Base-by-base conservation (phyloP, 768 basidiomycete species). In the Hemileccinum rubropunctum region DNA sequence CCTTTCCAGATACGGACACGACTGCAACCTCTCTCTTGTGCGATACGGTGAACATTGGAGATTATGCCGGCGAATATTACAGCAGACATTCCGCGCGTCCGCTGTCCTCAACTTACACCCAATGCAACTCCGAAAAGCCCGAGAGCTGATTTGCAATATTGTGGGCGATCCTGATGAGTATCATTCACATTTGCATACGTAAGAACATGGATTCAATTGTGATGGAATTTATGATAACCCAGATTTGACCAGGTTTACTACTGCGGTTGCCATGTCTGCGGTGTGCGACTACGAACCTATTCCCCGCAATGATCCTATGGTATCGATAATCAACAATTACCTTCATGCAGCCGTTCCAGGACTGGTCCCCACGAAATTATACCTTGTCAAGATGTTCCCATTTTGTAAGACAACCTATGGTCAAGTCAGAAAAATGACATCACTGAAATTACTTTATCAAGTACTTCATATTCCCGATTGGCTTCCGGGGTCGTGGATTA, bases 401-500 rank as follows among this genome's bases (percentile, higher is more conserved):
- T 53, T 53, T 39, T n/a, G 52, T 53, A n/a, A 45, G 52, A 17
- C 21, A 6, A 3, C 23, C 23, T n/a, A 21, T 20, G 13, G 14
- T 15, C 11, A 17, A 2, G 4, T 34, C 34, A 3, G n/a, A n/a
- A 17, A 23, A 26, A 27, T 11, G 21, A 34, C 23, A 12, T 15
- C 6, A 14, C 18, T 38, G 28, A 30, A 30, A 30, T 38, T 21
- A 11, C 11, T 18, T 41, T 40, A 1, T 20, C 20, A 30, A 65
- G 64, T 66, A 23, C 51, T 55, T 12, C 32, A 59, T 40, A 17
- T 61, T 15, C 61, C 63, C 1, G 44, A 53, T 11, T 62, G 57
- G 57, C 42, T 61, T 6, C 56, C 62, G 6, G 47, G 52, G 3
- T 43, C 49, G 4, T 48, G 37, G 37, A 15, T 53, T 26, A 53